Evolutionary conservation across 73 alveolate genomes (phyloP).

Genomic region (Durusdinium trenchii): DNA sequence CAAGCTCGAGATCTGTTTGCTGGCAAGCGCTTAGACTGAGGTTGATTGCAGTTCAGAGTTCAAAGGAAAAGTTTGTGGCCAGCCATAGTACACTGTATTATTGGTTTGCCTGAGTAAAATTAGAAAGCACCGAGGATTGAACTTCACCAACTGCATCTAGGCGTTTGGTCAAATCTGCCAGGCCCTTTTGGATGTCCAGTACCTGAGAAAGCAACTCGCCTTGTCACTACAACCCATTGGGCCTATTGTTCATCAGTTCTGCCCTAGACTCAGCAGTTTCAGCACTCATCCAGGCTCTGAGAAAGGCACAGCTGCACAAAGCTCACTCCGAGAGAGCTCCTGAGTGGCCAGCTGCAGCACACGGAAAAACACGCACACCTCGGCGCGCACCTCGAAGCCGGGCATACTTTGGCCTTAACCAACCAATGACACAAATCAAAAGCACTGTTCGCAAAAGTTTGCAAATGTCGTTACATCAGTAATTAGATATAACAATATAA

Average conservation of each 20-base stretch:
- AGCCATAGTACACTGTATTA: too few species aligned
- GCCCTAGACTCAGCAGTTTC: too few species aligned
- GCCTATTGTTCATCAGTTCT: background rate
- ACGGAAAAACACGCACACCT: too few species aligned
- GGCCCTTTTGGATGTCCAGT: slow-evolving; percentile 91
- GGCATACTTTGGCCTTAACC: slow-evolving; percentile 95
- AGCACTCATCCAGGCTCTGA: background rate
- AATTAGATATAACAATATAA: background rate
- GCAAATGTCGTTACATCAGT: background rate
- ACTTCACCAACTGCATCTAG: slow-evolving; percentile 74
- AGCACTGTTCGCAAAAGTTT: too few species aligned
- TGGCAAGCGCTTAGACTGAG: too few species aligned
- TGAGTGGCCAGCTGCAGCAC: too few species aligned
- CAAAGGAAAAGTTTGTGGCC: too few species aligned
- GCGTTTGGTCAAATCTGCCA: slow-evolving; percentile 87
- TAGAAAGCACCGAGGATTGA: too few species aligned
- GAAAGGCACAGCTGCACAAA: slow-evolving; percentile 46
- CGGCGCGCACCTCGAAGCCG: slow-evolving; percentile 67
- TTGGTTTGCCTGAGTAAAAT: too few species aligned
- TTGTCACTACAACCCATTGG: background rate
- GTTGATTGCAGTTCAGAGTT: too few species aligned
- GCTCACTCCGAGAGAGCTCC: slow-evolving; percentile 88
- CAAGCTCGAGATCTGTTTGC: too few species aligned
- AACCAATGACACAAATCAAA: background rate
- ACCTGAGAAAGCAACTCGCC: slow-evolving; percentile 16